Percentiles rank a stretch among this genome's conserved stretches.
phyloP scores from a whole-genome alignment of 2,329 filamentous ascomycete species.

The Huntiella bhutanensis region DNA sequence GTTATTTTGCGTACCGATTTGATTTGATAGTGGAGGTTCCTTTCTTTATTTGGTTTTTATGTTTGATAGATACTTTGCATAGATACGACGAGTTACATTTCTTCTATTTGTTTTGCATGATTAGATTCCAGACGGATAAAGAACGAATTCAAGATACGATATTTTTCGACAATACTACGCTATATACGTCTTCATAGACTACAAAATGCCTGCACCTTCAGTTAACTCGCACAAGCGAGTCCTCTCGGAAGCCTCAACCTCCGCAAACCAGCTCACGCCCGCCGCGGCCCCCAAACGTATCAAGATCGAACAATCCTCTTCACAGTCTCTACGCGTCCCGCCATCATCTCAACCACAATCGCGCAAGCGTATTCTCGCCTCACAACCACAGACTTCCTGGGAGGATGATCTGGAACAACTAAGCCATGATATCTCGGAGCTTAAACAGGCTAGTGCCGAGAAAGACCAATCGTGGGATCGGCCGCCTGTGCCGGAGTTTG shows the following conservation, averaged over 20 bases:
- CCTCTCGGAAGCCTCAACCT: conserved; percentile 1
- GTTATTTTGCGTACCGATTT: no score
- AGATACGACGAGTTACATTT: no score
- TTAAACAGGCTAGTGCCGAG: conserved; percentile 75
- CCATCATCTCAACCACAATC: conserved; percentile 29
- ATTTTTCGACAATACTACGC: not conserved
- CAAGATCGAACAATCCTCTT: conserved; percentile 5
- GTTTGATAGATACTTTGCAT: no score
- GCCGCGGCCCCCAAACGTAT: not conserved
- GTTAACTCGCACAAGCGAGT: conserved; percentile 7
- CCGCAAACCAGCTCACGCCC: not conserved
- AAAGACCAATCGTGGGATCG: conserved; percentile 84
- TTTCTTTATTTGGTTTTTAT: no score
- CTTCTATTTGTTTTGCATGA: no score
- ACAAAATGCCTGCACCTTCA: not conserved
- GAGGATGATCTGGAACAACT: conserved; percentile 91
- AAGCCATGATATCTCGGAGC: conserved; percentile 73
- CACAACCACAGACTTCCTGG: conserved; percentile 74
- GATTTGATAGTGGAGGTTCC: no score
- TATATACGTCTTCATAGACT: not conserved
- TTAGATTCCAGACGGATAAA: no score
- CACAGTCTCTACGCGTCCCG: not conserved
- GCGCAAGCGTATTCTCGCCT: conserved; percentile 48
- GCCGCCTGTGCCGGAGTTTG: conserved; percentile 32
- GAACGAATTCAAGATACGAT: no score